Evolutionary conservation across 768 basidiomycete genomes (phyloP).

Genomic region (Crassisporium funariophilum): DNA sequence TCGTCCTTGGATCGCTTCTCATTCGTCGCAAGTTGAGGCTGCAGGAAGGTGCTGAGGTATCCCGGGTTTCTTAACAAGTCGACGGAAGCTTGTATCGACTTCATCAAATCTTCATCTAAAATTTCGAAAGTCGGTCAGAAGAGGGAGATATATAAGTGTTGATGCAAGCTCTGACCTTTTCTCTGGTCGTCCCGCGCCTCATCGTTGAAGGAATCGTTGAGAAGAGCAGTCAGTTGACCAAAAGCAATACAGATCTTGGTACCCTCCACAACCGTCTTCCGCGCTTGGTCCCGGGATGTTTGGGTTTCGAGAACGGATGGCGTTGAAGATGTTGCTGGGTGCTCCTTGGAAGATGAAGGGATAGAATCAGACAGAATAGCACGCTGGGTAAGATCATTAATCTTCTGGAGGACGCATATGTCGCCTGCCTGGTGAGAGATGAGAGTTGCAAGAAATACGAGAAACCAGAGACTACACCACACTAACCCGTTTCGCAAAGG

Average conservation of each 20-base stretch:
- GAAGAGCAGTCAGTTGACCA: constrained; percentile 42
- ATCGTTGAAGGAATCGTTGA: constrained; percentile 12
- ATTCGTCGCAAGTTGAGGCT: not conserved
- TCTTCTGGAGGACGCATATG: constrained; percentile 46
- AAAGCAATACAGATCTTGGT: constrained; percentile 39
- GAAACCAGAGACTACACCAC: not conserved
- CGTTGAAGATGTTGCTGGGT: not conserved
- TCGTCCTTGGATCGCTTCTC: constrained; percentile 17
- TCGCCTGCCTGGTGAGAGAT: constrained; percentile 45
- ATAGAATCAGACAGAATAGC: constrained; percentile 19
- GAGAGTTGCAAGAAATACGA: not conserved
- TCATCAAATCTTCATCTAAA: constrained; percentile 6
- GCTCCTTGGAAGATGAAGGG: not conserved
- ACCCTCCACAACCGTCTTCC: no score
- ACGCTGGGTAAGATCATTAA: constrained; percentile 42
- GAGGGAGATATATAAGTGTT: no score
- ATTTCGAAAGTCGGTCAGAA: not conserved
- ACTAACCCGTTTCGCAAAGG: constrained; percentile 63
- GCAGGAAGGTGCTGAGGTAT: constrained; percentile 9
- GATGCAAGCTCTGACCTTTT: no score
- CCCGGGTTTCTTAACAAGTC: constrained; percentile 9
- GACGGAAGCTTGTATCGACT: constrained; percentile 7
- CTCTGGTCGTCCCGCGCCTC: constrained; percentile 14
- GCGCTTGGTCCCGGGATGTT: constrained; percentile 14
- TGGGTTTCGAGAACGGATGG: constrained; percentile 3